A percentile compares a stretch with the other conserved stretches of the same genome.
Evolutionary conservation across 371 early-diverging fungal species (phyloP).

Genomic region (Mucor lusitanicus): DNA sequence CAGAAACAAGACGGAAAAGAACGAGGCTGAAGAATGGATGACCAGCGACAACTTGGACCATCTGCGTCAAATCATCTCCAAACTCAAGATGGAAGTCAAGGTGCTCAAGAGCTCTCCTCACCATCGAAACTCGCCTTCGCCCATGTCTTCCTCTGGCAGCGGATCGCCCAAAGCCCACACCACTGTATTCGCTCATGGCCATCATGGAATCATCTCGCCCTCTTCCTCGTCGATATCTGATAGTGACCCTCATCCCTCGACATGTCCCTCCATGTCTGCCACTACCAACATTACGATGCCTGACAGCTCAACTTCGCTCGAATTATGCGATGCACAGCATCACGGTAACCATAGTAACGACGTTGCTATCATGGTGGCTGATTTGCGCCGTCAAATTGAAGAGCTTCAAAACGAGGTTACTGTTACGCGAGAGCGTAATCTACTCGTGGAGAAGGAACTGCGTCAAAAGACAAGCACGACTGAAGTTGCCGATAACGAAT

Average conservation of each 20-base stretch:
- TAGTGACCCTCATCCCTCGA: slow-evolving; percentile 8
- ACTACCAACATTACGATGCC: slow-evolving; percentile 26
- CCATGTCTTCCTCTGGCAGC: slow-evolving; percentile 9
- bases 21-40: slow-evolving; percentile 68
- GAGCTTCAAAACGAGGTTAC: slow-evolving; percentile 31
- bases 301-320: slow-evolving; percentile 9
- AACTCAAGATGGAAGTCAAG: slow-evolving; percentile 57
- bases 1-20: slow-evolving; percentile 77
- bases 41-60: slow-evolving; percentile 60
- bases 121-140: slow-evolving; percentile 18
- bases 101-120: slow-evolving; percentile 33
- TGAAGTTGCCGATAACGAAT: slow-evolving; percentile 23
- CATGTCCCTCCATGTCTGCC: slow-evolving; percentile 28
- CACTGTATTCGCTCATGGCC: slow-evolving; percentile 6
- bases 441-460: slow-evolving; percentile 17
- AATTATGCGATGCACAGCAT: background rate
- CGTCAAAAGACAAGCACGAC: background rate
- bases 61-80: slow-evolving; percentile 57
- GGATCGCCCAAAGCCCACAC: slow-evolving; percentile 15
- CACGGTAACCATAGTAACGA: background rate
- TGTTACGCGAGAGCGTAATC: slow-evolving; percentile 29
- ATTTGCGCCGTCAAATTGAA: slow-evolving; percentile 25
- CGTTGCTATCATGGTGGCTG: slow-evolving; percentile 22
- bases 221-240: slow-evolving; percentile 26
- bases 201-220: slow-evolving; percentile 15